Conservation (phyloP, 768 basidiomycete species). For the Solioccasus polychromus region DNA sequence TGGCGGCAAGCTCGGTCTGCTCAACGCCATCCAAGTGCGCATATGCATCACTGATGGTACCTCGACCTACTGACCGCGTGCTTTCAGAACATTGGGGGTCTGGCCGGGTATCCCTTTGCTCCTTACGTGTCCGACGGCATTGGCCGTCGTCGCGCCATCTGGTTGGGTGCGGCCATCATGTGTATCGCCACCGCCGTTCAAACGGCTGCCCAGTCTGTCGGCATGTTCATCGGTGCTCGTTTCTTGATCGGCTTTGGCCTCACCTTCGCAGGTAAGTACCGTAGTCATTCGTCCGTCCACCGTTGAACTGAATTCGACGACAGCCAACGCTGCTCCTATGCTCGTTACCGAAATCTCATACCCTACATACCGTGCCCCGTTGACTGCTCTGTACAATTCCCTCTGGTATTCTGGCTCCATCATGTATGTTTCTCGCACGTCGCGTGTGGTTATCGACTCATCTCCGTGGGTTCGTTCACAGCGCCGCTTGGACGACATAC, state of each 20-base stretch:
- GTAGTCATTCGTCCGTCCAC: background rate
- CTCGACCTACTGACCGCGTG: background rate
- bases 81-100: constrained; percentile 61
- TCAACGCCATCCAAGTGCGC: constrained; percentile 70
- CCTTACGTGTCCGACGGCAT: constrained; percentile 71
- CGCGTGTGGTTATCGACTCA: background rate
- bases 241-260: constrained; percentile 78
- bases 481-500: constrained; percentile 83
- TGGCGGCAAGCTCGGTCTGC: constrained; percentile 57
- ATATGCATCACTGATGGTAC: background rate
- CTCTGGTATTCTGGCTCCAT: constrained; percentile 87
- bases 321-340: constrained; percentile 75
- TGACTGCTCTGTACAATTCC: constrained; percentile 79
- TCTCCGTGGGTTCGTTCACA: constrained; percentile 15
- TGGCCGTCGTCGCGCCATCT: constrained; percentile 64
- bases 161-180: constrained; percentile 72
- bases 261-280: constrained; percentile 55
- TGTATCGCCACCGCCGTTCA: constrained; percentile 65
- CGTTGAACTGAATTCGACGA: background rate
- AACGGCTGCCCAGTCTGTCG: constrained; percentile 65
- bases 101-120: constrained; percentile 67
- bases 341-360: constrained; percentile 85
- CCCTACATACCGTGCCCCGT: constrained; percentile 73
- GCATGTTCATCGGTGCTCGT: constrained; percentile 81
- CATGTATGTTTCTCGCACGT: constrained; percentile 42